Evolutionary conservation across 257 asterid species (phyloP), one percentile per base, ranked within the genome.

Genomic region (Linaria vulgaris): DNA sequence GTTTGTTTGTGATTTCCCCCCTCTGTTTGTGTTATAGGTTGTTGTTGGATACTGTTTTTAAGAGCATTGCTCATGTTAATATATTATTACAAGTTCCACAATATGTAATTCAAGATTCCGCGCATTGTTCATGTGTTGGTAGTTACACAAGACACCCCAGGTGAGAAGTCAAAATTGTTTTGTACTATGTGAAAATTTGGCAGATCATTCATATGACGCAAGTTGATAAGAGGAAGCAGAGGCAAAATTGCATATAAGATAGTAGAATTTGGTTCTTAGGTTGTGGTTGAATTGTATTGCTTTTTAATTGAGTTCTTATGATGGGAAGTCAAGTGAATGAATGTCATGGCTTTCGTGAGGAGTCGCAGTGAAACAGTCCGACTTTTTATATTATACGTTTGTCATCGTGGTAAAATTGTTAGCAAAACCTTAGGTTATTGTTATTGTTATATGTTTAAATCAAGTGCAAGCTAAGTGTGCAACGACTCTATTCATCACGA

Each of bases 1-100:
- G 70, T 50, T 31, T 31, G 38, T 57, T 21, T 24, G 13, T 57
- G 68, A 45, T 62, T 68, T 34, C 9, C 41, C 60, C 65, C 53
- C 59, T 8, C 30, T 24, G 68, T 53, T 69, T 71, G 55, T 61
- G 30, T 72, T 14, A 17, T 31, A 48, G 34, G 69, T 61, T 62
- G 30, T 61, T 62, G 30, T 58, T 47, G 69, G 49, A 48, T 34
- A 34, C 48, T 65, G 49, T 45, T 48, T 56, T 55, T 53, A 68
- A 51, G 69, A 64, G 68, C 48, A 43, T 56, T 44, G 37, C 71
- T 57, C 63, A 59, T 80, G 74, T 62, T 73, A 57, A 50, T 51
- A 41, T 57, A 60, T 56, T 48, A 55, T 74, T 60, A 58, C 48
- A 69, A 57, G n/a, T 6, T 15, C 27, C 47, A 11, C 39, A 7